phyloP scores from a whole-genome alignment of 2,329 filamentous ascomycete genomes.

The Microdochium trichocladiopsis region DNA sequence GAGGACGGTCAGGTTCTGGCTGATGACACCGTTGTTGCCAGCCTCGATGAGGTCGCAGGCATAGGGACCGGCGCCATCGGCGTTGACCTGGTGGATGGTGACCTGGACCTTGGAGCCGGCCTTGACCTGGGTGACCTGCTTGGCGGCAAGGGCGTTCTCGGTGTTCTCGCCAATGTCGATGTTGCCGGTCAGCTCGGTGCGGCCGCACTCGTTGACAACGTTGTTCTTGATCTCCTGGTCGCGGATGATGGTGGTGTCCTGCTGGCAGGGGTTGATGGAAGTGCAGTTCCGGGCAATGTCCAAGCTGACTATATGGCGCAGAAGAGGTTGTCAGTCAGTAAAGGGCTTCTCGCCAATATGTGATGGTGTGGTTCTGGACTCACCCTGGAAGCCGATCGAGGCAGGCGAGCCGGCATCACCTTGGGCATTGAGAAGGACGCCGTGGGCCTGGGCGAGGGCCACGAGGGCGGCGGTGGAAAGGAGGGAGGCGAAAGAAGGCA shows the following conservation, averaged over 20 bases:
- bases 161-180: slow-evolving; percentile 54
- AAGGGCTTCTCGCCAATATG: background rate
- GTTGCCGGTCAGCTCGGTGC: slow-evolving; percentile 52
- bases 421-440: slow-evolving; percentile 38
- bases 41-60: slow-evolving; percentile 36
- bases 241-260: slow-evolving; percentile 57
- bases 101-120: slow-evolving; percentile 35
- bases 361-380: background rate
- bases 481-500: slow-evolving; percentile 25
- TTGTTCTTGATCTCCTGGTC: slow-evolving; percentile 46
- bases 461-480: slow-evolving; percentile 25
- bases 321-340: background rate
- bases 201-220: slow-evolving; percentile 53
- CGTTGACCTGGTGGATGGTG: slow-evolving; percentile 47
- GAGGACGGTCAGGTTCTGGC: slow-evolving; percentile 41
- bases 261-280: slow-evolving; percentile 57
- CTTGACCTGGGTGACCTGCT: slow-evolving; percentile 40
- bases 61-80: slow-evolving; percentile 48
- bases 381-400: slow-evolving; percentile 43
- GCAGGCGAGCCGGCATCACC: slow-evolving; percentile 36
- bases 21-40: slow-evolving; percentile 30
- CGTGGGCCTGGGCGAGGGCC: slow-evolving; percentile 31
- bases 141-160: slow-evolving; percentile 39
- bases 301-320: slow-evolving; percentile 35
- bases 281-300: slow-evolving; percentile 56